A percentile compares a stretch with the other conserved stretches of the same genome.
phyloP scores from a whole-genome alignment of 768 basidiomycete species.

The Lentinus brumalis region DNA sequence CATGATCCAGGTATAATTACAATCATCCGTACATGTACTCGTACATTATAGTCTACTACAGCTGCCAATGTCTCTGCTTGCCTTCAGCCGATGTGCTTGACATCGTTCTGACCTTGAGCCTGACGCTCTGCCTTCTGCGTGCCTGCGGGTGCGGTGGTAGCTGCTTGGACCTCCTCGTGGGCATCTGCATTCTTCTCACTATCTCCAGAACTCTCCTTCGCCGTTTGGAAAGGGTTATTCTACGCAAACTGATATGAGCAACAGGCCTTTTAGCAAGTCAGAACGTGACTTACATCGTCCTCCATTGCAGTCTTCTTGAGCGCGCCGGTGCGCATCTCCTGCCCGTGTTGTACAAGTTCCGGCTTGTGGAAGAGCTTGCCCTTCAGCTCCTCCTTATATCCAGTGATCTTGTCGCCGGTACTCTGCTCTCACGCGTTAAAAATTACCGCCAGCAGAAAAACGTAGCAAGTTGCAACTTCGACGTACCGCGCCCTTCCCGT shows the following conservation, averaged over 20 bases:
- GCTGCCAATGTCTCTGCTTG: not conserved
- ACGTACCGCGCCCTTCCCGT: constrained; percentile 34
- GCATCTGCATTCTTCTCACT: constrained; percentile 3
- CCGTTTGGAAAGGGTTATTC: not conserved
- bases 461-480: too few relatives aligned
- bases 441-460: too few relatives aligned
- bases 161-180: constrained; percentile 25
- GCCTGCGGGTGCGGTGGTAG: constrained; percentile 30
- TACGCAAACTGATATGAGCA: not conserved
- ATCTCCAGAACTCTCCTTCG: not conserved
- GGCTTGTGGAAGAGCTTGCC: constrained; percentile 42
- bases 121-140: constrained; percentile 24
- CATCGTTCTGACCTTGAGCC: constrained; percentile 16
- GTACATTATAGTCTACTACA: too few relatives aligned
- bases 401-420: constrained; percentile 38
- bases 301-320: constrained; percentile 39
- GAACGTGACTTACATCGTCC: constrained; percentile 22
- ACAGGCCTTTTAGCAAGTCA: not conserved
- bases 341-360: constrained; percentile 40
- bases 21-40: too few relatives aligned
- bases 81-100: constrained; percentile 18
- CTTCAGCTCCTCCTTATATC: constrained; percentile 41
- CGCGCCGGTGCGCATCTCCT: constrained; percentile 42
- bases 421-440: constrained; percentile 18
- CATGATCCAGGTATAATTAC: too few relatives aligned